Percentiles rank a stretch among this genome's conserved stretches.
These are phyloP conservation scores for Penicillium pulvis DNA, from an alignment of 495 filamentous ascomycete genomes.

Conservation along the genomic window DNA sequence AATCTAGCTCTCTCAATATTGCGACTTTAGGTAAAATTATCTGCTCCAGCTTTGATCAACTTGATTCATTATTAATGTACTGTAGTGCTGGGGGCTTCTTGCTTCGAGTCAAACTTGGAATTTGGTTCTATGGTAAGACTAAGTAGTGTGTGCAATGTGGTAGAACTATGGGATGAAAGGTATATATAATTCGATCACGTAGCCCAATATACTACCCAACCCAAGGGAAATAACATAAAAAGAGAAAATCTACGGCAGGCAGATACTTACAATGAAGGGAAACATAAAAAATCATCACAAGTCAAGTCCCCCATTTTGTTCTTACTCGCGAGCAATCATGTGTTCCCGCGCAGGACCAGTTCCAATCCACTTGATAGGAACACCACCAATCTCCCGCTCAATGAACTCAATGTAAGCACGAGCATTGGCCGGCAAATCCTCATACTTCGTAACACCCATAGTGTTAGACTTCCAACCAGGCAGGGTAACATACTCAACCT, in stretches of 20 bases:
- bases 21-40: too few species aligned
- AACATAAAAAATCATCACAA: not conserved
- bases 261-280: constrained; percentile 16
- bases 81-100: too few species aligned
- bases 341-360: constrained; percentile 74
- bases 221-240: constrained; percentile 3
- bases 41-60: not conserved
- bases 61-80: too few species aligned
- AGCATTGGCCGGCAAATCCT: constrained; percentile 74
- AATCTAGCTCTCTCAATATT: too few species aligned
- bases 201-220: constrained; percentile 4
- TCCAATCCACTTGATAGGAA: constrained; percentile 75
- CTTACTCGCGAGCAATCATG: constrained; percentile 58
- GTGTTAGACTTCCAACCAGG: constrained; percentile 78
- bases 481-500: constrained; percentile 70
- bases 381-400: constrained; percentile 68
- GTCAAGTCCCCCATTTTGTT: not conserved
- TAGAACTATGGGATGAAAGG: not conserved
- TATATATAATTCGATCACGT: constrained; percentile 6
- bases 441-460: constrained; percentile 59
- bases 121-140: not conserved
- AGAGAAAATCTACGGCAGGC: constrained; percentile 10
- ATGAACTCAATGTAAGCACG: constrained; percentile 75
- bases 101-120: too few species aligned
- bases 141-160: too few species aligned